These are phyloP conservation scores for Alternaria metachromatica DNA, from an alignment of 2,329 filamentous ascomycete genomes.

Conservation along the genomic window DNA sequence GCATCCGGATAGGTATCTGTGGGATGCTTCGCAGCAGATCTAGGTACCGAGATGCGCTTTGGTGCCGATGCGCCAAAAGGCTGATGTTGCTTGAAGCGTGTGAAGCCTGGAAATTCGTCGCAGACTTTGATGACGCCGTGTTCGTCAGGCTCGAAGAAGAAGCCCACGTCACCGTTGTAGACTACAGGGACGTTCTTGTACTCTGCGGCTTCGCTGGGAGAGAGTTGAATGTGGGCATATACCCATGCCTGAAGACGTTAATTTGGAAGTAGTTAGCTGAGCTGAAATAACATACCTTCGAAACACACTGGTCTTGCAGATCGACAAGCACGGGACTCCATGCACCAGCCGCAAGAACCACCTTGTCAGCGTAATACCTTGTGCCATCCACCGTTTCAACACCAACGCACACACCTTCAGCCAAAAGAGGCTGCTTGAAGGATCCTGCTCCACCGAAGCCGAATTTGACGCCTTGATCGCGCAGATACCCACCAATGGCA, in stretches of 20 bases:
- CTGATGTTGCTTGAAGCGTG: constrained; percentile 38
- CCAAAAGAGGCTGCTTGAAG: constrained; percentile 54
- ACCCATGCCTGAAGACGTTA: constrained; percentile 55
- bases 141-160: constrained; percentile 60
- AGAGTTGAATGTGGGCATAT: constrained; percentile 60
- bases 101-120: constrained; percentile 64
- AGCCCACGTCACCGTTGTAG: constrained; percentile 56
- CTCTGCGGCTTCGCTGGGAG: constrained; percentile 55
- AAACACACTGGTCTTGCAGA: constrained; percentile 49
- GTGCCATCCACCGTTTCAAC: constrained; percentile 53
- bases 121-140: constrained; percentile 58
- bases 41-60: constrained; percentile 61
- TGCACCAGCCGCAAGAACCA: constrained; percentile 52
- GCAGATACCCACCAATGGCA: constrained; percentile 52
- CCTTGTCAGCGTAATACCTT: constrained; percentile 53
- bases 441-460: constrained; percentile 53
- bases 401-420: constrained; percentile 48
- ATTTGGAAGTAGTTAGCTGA: not conserved
- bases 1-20: constrained; percentile 53
- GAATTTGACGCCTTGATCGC: constrained; percentile 51
- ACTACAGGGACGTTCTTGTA: constrained; percentile 62
- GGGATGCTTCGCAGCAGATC: constrained; percentile 54
- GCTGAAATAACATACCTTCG: constrained; percentile 55
- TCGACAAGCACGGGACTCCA: constrained; percentile 41
- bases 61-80: constrained; percentile 57